Evolutionary conservation across 768 basidiomycete species (phyloP).

Genomic region (Suillus tomentosus): DNA sequence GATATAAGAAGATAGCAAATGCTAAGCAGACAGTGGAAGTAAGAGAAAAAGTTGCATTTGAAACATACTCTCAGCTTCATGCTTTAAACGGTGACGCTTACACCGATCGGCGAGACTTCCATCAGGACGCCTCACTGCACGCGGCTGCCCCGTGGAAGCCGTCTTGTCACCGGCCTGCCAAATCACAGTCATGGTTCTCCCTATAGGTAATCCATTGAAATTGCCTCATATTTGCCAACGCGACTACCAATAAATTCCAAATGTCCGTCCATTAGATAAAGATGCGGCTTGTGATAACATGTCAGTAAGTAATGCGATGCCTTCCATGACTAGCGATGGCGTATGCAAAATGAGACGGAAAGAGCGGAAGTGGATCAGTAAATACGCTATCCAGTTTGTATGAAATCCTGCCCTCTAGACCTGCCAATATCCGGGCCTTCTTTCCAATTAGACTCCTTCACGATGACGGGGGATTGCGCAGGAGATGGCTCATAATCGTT

Average conservation of each 20-base stretch:
- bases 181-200: constrained; percentile 19
- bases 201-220: constrained; percentile 18
- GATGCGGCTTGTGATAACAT: constrained; percentile 24
- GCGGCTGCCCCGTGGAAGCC: constrained; percentile 29
- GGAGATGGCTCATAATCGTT: constrained; percentile 20
- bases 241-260: constrained; percentile 23
- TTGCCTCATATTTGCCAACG: constrained; percentile 26
- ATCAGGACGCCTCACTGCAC: constrained; percentile 35
- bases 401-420: constrained; percentile 20
- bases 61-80: constrained; percentile 10
- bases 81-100: constrained; percentile 12
- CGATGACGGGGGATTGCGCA: constrained; percentile 11
- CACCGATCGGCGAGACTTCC: constrained; percentile 20
- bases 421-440: constrained; percentile 20
- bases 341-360: constrained; percentile 18
- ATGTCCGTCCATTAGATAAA: constrained; percentile 41
- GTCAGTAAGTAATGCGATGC: constrained; percentile 25
- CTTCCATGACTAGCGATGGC: constrained; percentile 21
- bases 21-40: constrained; percentile 2
- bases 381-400: constrained; percentile 27
- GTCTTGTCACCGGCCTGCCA: constrained; percentile 16
- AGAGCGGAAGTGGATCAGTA: constrained; percentile 13
- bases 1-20: constrained; percentile 2
- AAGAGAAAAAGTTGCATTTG: constrained; percentile 5
- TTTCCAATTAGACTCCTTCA: constrained; percentile 19